These are phyloP conservation scores for Ophiostoma himal-ulmi DNA, from an alignment of 2,329 filamentous ascomycete species.

Conservation along the genomic window DNA sequence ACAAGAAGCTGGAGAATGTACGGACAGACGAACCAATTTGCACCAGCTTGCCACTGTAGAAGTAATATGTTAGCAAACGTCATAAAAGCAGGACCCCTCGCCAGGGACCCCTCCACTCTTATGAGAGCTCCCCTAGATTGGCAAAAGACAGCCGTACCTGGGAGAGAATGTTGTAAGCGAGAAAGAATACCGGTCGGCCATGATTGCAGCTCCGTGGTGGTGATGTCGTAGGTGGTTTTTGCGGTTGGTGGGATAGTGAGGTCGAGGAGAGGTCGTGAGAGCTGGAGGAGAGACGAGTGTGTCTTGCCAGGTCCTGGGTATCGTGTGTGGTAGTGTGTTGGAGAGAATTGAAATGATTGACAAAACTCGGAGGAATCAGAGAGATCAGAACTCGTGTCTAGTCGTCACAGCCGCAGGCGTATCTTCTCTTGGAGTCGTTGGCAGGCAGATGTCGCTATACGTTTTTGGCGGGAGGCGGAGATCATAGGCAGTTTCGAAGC, in stretches of 20 bases:
- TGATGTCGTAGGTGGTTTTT: constrained; percentile 5
- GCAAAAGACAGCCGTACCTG: constrained; percentile 59
- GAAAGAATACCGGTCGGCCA: constrained; percentile 99
- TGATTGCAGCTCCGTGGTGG: constrained; percentile 39
- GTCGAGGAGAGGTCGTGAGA: constrained; percentile 1
- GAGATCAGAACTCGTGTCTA: neutral
- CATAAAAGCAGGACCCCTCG: neutral
- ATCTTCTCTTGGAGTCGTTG: constrained; percentile 8
- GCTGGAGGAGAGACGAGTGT: constrained; percentile 3
- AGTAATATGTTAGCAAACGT: constrained; percentile 17
- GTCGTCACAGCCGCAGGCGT: constrained; percentile 1
- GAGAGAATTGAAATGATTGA: neutral
- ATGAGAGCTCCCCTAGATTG: neutral
- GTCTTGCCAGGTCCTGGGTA: neutral
- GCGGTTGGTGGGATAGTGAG: neutral
- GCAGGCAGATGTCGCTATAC: constrained; percentile 22
- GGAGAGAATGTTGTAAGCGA: constrained; percentile 99
- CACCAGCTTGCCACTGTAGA: constrained; percentile 84
- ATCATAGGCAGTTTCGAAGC: constrained; percentile 15
- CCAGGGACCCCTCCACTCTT: neutral
- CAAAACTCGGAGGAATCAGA: neutral
- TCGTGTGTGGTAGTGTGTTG: neutral
- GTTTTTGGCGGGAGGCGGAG: constrained; percentile 15
- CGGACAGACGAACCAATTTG: constrained; percentile 66
- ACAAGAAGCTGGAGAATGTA: neutral